A percentile compares a stretch with the other conserved stretches of the same genome.
phyloP scores from a whole-genome alignment of 2,329 filamentous ascomycete species.

The Trichoderma sp. region DNA sequence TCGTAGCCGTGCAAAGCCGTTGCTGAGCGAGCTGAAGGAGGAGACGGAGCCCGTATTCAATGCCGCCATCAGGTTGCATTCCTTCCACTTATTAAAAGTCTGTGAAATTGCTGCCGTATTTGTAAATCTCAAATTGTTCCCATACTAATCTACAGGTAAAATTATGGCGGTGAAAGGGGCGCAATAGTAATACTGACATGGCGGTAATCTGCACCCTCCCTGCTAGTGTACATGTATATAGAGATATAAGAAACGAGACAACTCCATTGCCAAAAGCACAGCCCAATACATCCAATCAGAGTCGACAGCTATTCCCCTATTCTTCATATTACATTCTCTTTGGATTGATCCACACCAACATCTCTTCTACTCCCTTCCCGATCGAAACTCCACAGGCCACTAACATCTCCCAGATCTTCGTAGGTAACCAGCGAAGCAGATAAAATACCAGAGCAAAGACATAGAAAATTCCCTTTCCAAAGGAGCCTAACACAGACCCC shows the following conservation, averaged over 20 bases:
- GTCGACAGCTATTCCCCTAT: background rate
- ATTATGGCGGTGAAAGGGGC: background rate
- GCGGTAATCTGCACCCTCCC: background rate
- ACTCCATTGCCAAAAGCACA: background rate
- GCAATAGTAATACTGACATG: background rate
- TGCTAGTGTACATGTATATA: background rate
- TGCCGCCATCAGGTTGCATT: background rate
- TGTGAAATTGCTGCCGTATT: background rate
- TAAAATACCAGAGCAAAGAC: constrained; percentile 27
- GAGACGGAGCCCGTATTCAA: background rate
- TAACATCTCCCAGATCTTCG: constrained; percentile 33
- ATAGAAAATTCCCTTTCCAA: constrained; percentile 31
- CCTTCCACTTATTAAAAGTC: background rate
- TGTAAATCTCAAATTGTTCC: background rate
- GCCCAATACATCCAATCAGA: background rate
- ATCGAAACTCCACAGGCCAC: constrained; percentile 31
- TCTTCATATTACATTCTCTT: background rate
- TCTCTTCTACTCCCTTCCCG: constrained; percentile 34
- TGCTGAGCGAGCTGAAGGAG: background rate
- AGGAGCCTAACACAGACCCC: constrained; percentile 30
- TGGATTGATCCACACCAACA: constrained; percentile 24
- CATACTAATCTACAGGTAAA: background rate
- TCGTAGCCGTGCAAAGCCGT: constrained; percentile 10
- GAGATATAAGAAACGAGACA: background rate
- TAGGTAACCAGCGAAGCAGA: constrained; percentile 35